Evolutionary conservation across 495 filamentous ascomycete species (phyloP), one percentile per base, ranked within the genome.

Genomic region (Trichoderma virens): DNA sequence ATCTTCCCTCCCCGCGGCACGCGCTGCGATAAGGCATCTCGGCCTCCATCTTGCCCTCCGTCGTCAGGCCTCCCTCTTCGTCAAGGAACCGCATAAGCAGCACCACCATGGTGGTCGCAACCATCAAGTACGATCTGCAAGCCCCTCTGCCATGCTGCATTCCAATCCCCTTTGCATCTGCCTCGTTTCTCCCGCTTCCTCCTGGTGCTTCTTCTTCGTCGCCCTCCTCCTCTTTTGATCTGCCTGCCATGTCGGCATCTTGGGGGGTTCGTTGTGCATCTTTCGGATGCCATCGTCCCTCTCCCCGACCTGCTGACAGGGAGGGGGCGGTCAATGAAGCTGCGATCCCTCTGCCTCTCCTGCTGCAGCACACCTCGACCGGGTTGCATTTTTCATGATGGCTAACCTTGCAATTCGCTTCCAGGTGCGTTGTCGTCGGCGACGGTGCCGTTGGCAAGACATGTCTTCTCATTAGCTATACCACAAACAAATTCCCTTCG

Each of bases 381-480:
- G 13, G n/a, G 56, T 18, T 41, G 31, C 38, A 28, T 47, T n/a
- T 66, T 64, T 27, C 45, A 43, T 45, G 61, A 35, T 62, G 35
- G 39, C 61, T 56, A 56, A 56, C 51, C 23, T 30, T 8, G 61
- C 38, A 41, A 41, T 32, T 31, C 34, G 20, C 27, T 20, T 66
- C 25, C 71, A 97, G 93, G 76, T 98, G 94, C 81, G 94, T 98
- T 66, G 94, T 98, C 62, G 94, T 98, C 71, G 94, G 94, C 76
- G 94, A 98, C 76, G 94, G 94, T 92, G 94, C 94, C 65, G 94
- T 98, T 65, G 94, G 94, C 70, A 98, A 98, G 83, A 98, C 94
- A 56, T 98, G 94, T 78, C 86, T 98, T 62, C 85, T 98, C 72
- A 98, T 98, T 80, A 95, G 91, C 70, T 98, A 98, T 79, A 98